Evolutionary conservation across 495 filamentous ascomycete genomes (phyloP), one percentile per base, ranked within the genome.

Genomic region (Penicillium canescens): DNA sequence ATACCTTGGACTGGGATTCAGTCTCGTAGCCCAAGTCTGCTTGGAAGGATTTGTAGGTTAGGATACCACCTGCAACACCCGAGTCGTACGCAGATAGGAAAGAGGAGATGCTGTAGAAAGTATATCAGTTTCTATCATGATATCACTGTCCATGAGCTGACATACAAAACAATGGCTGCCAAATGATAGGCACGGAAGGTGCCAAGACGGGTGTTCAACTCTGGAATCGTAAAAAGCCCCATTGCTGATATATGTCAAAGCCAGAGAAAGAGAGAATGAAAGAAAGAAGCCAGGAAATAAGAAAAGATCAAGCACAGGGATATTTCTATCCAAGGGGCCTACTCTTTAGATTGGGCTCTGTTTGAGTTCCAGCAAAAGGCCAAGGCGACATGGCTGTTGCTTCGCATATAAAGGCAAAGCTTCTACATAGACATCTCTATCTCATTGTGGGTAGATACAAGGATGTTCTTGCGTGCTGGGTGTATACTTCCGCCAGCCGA

Each of bases 51-150:
- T 58, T 55, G 9, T 67, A 61, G 4, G 68, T 74, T 11, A 76
- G 60, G 24, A 73, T 67, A 12, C 70, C 68, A 14, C 70, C 68
- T 5, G 65, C 64, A 23, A 73, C 70, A 9, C 70, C 70, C 3
- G 67, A 61, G 42, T 73, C 70, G 52, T 73, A 73, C n/a, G 61
- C 70, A 10, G 67, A 71, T 3, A 71, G 54, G 42, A 73, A 73
- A 4, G 70, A 68, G 3, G 60, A 62, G 36, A 62, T 62, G 6
- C 59, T 57, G 16, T 6, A 18, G 12, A 31, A 2, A 10, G 18
- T 35, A 1, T 7, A 18, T 47, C 10, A 42, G 35, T 41, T 54
- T 38, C n/a, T 4, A 9, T 10, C 28, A 31, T 31, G 28, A 31
- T 31, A 8, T 31, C 28, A 31, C 28, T 8, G 6, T 9, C 9